Evolutionary conservation across 2,329 filamentous ascomycete species (phyloP).

Genomic region (Cladosporium halotolerans): DNA sequence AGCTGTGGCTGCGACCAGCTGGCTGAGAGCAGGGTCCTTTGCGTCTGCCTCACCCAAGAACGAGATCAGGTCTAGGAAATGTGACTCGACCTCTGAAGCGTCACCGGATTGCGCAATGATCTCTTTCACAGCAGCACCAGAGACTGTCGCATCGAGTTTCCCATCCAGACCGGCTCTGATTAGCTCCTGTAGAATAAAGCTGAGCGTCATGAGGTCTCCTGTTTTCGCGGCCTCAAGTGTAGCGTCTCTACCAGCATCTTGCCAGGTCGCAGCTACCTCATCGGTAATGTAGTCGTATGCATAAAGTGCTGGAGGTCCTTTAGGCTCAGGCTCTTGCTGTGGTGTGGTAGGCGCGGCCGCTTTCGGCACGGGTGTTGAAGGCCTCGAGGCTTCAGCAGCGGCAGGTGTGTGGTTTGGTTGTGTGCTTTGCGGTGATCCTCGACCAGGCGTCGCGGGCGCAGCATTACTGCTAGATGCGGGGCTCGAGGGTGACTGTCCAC

Average conservation of each 20-base stretch:
- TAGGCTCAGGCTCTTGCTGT: constrained; percentile 11
- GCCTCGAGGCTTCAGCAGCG: constrained; percentile 12
- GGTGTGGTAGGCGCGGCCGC: constrained; percentile 13
- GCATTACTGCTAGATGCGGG: not conserved
- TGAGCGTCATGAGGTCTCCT: constrained; percentile 58
- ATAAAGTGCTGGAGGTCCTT: constrained; percentile 40
- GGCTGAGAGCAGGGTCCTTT: constrained; percentile 51
- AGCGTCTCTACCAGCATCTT: constrained; percentile 57
- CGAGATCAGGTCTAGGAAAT: constrained; percentile 79
- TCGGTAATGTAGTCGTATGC: constrained; percentile 72
- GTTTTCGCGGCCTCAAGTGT: constrained; percentile 60
- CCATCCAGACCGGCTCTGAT: constrained; percentile 67
- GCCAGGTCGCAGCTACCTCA: constrained; percentile 62
- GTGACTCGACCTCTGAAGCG: constrained; percentile 43
- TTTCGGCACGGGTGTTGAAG: constrained; percentile 10
- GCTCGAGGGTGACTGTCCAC: constrained; percentile 6
- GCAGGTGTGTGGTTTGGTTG: not conserved
- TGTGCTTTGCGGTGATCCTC: not conserved
- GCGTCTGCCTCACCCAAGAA: constrained; percentile 69
- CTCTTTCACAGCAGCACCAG: constrained; percentile 66
- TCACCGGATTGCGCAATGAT: constrained; percentile 57
- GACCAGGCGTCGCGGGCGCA: constrained; percentile 3
- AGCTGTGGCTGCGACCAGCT: constrained; percentile 65
- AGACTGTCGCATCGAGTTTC: constrained; percentile 60
- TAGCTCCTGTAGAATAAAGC: constrained; percentile 76